phyloP scores from a whole-genome alignment of 768 basidiomycete genomes.

The Trametes meyenii region DNA sequence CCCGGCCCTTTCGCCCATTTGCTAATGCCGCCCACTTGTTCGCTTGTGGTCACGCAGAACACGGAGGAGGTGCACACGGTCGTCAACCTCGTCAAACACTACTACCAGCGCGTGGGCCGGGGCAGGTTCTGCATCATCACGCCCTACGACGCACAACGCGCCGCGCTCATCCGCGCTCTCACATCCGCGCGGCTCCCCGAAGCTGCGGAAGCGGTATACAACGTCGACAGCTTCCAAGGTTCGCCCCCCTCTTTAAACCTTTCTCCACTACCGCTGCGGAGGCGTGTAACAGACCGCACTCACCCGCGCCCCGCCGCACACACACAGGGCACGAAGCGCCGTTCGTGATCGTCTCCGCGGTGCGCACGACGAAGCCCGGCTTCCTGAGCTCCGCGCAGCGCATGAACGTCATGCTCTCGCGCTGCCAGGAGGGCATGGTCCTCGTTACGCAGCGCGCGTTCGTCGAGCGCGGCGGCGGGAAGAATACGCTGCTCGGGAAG shows the following conservation, averaged over 20 bases:
- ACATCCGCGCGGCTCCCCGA: slow-evolving; percentile 35
- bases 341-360: slow-evolving; percentile 52
- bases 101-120: slow-evolving; percentile 35
- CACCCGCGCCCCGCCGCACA: too few species aligned
- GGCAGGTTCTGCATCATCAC: slow-evolving; percentile 52
- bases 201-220: slow-evolving; percentile 49
- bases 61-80: slow-evolving; percentile 42
- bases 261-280: background rate
- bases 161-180: slow-evolving; percentile 41
- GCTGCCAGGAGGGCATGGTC: slow-evolving; percentile 50
- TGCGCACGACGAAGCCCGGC: slow-evolving; percentile 47
- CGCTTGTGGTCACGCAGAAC: slow-evolving; percentile 39
- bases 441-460: slow-evolving; percentile 50
- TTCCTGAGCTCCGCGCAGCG: slow-evolving; percentile 49
- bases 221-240: slow-evolving; percentile 63
- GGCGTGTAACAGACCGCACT: background rate
- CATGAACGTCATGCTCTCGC: slow-evolving; percentile 49
- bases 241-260: background rate
- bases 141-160: slow-evolving; percentile 57
- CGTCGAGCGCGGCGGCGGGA: slow-evolving; percentile 28
- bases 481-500: slow-evolving; percentile 46
- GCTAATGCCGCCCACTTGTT: background rate
- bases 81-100: slow-evolving; percentile 45
- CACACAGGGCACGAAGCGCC: slow-evolving; percentile 52
- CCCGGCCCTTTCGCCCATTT: too few species aligned